Evolutionary conservation across 306 rosid species (phyloP).

Genomic region (Vigna angularis): DNA sequence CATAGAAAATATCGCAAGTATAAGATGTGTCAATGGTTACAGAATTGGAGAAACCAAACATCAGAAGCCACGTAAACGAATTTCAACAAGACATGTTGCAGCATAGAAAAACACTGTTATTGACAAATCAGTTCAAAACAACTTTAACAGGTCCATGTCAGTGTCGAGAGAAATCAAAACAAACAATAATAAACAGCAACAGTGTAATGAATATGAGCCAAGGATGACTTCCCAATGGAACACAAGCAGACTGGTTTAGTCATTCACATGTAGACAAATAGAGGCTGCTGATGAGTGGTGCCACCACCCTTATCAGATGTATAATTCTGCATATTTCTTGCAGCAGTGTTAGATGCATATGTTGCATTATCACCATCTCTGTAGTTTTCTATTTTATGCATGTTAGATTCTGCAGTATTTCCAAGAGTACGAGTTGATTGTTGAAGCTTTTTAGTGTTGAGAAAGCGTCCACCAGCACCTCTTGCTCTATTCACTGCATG

Average conservation of each 20-base stretch:
- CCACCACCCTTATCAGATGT: constrained; percentile 45
- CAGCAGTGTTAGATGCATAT: constrained; percentile 34
- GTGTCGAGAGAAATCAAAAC: constrained; percentile 30
- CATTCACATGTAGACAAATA: constrained; percentile 49
- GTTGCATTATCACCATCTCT: constrained; percentile 38
- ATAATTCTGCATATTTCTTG: constrained; percentile 44
- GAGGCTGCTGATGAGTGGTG: constrained; percentile 50
- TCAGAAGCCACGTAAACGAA: not conserved
- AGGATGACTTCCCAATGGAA: constrained; percentile 81
- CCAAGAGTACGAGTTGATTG: constrained; percentile 30
- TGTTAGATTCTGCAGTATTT: constrained; percentile 45
- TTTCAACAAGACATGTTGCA: constrained; percentile 2
- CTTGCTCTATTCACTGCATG: constrained; percentile 81
- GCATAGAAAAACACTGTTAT: constrained; percentile 24
- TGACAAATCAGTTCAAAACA: constrained; percentile 38
- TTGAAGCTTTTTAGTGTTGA: constrained; percentile 55
- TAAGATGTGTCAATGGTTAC: not conserved
- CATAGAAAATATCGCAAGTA: not conserved
- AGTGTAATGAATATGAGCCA: constrained; percentile 54
- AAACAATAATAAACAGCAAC: constrained; percentile 15
- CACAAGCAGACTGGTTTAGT: constrained; percentile 37
- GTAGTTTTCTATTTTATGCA: constrained; percentile 50
- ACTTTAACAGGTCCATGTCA: constrained; percentile 33
- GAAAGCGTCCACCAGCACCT: constrained; percentile 80
- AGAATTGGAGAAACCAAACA: constrained; percentile 3